Base-by-base conservation (phyloP, 805 yeast species). In the Candida ponderosae region DNA sequence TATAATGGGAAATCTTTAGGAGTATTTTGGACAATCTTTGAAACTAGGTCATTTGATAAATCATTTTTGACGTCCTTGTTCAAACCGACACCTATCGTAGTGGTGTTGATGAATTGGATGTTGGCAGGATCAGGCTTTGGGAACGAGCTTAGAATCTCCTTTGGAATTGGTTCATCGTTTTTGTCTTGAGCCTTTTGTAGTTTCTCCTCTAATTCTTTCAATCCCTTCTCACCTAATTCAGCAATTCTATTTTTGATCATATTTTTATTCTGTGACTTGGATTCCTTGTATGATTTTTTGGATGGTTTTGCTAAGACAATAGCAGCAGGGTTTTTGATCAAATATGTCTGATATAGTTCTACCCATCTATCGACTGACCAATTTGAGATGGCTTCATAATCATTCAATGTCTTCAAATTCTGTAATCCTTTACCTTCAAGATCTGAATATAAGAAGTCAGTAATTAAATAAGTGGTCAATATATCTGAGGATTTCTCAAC, bases 151-250 rank as follows among this genome's bases (percentile, higher is more conserved):
- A 90, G 56, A 6, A 88, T 60, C 1, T 68, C 69, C 10, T 73
- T 70, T 1, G 97, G 97, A 43, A 93, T 82, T 18, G 83, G 81
- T n/a, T 51, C 62, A 53, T 86, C 83, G 56, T 90, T 90, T 33
- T 65, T 68, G 3, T 55, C 64, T 47, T 76, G 79, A 0, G 97
- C 97, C 0, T 52, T 42, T 19, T 77, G 68, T 30, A 93, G 63
- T 35, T 65, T 63, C 19, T 67, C 55, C 11, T 62, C 73, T 31
- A 85, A 59, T 28, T 69, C 50, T 15, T 60, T 57, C 31, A 83
- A 71, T 0, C 93, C 95, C 0, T 65, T 65, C 31, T 68, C 65
- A 14, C 89, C 90, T 37, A 74, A 66, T 17, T 63, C 56, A 3
- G 53, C 56, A 38, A 67, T 68, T 54, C 87, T 75, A 11, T 71